These are phyloP conservation scores for Tolypocladium pustulatum DNA, from an alignment of 2,329 filamentous ascomycete genomes.

Conservation along the genomic window DNA sequence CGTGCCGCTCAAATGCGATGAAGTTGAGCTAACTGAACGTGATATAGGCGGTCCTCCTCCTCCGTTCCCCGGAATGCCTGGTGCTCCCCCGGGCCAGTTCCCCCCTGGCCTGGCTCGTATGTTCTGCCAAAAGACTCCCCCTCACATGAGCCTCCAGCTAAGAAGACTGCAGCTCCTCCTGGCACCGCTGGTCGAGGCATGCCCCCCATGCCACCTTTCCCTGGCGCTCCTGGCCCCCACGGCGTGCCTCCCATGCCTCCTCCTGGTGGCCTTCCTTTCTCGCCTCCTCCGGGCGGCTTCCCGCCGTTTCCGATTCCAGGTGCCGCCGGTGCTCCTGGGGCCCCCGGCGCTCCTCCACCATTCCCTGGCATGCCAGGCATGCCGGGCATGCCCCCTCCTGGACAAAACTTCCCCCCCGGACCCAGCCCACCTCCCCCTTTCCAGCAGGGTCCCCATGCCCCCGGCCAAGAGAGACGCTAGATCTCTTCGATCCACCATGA, in stretches of 20 bases:
- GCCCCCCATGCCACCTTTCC: constrained; percentile 27
- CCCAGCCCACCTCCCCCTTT: constrained; percentile 22
- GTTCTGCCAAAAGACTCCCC: constrained; percentile 14
- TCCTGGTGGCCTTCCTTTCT: constrained; percentile 25
- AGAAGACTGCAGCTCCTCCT: constrained; percentile 4
- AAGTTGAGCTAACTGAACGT: neutral
- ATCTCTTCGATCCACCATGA: neutral
- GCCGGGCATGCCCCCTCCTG: constrained; percentile 27
- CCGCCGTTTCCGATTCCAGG: constrained; percentile 29
- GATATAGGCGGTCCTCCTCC: constrained; percentile 34
- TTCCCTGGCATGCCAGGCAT: constrained; percentile 25
- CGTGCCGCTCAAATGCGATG: neutral
- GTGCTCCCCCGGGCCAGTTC: constrained; percentile 27
- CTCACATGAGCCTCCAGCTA: neutral
- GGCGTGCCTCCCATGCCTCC: constrained; percentile 36
- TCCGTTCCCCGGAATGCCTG: constrained; percentile 45
- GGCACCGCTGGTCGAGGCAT: constrained; percentile 36
- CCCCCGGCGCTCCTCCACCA: constrained; percentile 14
- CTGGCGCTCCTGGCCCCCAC: constrained; percentile 39
- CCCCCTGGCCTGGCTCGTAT: constrained; percentile 41
- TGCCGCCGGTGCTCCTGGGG: constrained; percentile 13
- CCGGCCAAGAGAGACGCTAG: constrained; percentile 30
- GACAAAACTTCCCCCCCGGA: constrained; percentile 32
- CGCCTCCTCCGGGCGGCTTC: constrained; percentile 24
- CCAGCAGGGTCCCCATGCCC: constrained; percentile 22